Percentiles rank a stretch among this genome's conserved stretches.
These are phyloP conservation scores for Brassica balearica DNA, from an alignment of 441 rosid genomes.

Conservation along the genomic window DNA sequence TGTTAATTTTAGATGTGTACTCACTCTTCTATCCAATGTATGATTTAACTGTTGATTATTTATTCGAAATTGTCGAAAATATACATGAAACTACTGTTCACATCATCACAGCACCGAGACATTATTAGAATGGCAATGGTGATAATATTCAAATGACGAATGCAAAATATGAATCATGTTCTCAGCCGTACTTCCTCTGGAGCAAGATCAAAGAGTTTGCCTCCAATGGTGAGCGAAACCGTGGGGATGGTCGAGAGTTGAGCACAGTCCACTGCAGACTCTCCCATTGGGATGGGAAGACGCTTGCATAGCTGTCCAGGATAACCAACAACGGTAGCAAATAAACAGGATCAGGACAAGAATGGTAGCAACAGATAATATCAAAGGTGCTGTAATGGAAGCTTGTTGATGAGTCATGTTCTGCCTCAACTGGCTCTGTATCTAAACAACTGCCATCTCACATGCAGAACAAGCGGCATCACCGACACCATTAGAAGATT, in stretches of 20 bases:
- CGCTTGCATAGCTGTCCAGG: slow-evolving; percentile 62
- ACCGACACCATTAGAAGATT: slow-evolving; percentile 47
- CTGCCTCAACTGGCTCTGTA: slow-evolving; percentile 61
- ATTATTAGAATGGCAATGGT: slow-evolving; percentile 10
- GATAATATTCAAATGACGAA: background rate
- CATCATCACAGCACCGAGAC: slow-evolving; percentile 21
- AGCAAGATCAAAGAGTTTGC: slow-evolving; percentile 56
- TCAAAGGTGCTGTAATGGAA: background rate
- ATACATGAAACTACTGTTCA: slow-evolving; percentile 47
- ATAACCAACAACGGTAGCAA: slow-evolving; percentile 5
- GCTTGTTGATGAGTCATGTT: slow-evolving; percentile 53
- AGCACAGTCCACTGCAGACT: slow-evolving; percentile 68
- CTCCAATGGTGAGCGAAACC: slow-evolving; percentile 69
- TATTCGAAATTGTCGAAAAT: slow-evolving; percentile 2
- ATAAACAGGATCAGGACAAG: slow-evolving; percentile 26
- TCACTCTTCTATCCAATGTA: background rate
- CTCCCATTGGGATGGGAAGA: slow-evolving; percentile 74
- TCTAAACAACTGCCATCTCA: slow-evolving; percentile 82
- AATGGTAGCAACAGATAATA: background rate
- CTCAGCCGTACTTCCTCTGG: slow-evolving; percentile 58
- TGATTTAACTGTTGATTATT: slow-evolving; percentile 14
- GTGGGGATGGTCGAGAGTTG: slow-evolving; percentile 63
- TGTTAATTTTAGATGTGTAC: slow-evolving; percentile 11
- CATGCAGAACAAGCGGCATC: slow-evolving; percentile 68
- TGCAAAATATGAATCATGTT: background rate